Evolutionary conservation across 352 stramenopile genomes (phyloP), one percentile per base, ranked within the genome.

Genomic region (Pythium aquatile): DNA sequence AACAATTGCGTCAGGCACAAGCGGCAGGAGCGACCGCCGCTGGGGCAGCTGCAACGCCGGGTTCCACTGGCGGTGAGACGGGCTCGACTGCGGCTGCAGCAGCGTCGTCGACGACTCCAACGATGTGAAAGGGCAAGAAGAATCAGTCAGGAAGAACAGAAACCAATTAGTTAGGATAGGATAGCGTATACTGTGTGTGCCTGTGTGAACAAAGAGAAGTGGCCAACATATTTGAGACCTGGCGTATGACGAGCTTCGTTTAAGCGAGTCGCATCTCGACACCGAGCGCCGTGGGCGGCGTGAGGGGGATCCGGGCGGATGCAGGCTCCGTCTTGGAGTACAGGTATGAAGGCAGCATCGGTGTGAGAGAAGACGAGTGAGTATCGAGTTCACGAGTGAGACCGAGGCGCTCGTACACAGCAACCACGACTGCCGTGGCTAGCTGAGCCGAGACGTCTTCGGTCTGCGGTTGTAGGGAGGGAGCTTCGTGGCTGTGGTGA

Each of bases 1-100:
- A 89, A 63, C 74, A 89, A 61, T 56, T 77, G 26, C 81, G 76
- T 24, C 69, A 83, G 20, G 56, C 59, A 16, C 66, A 83, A 37
- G 28, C 47, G 32, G 40, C 65, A 13, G 37, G 37, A 54, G 44
- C 52, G 16, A 51, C 58, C 16, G 67, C 56, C 14, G 58, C 35
- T 9, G 54, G 30, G 3, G 35, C 59, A 10, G 39, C 24, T 55
- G 28, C 64, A 63, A 57, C 39, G 20, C 26, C 46, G 8, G 59
- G 37, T 29, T 14, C 32, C 16, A 33, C 63, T 61, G 60, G 39
- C 32, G 44, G 24, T 28, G 47, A 56, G 4, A 32, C 53, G 16
- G 39, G 16, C 14, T n/a, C 58, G 4, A 28, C 59, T 17, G 37
- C 42, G 9, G 11, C 44, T 4, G 7, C 56, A 11, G 32, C 56